phyloP scores from a whole-genome alignment of 257 asterid species.

The Knoxia roxburghii region DNA sequence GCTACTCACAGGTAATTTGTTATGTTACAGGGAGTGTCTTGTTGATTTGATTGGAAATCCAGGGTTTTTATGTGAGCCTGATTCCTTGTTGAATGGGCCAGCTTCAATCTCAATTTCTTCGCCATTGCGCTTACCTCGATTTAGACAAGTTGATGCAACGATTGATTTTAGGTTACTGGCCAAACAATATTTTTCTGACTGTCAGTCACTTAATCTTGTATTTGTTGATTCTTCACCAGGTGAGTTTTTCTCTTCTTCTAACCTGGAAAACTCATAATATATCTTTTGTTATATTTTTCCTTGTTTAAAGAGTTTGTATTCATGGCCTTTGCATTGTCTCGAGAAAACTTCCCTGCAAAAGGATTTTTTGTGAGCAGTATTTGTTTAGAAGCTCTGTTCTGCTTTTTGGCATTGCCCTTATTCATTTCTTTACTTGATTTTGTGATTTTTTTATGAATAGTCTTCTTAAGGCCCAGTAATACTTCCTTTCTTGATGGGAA shows the following conservation, averaged over 20 bases:
- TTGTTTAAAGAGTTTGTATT: background rate
- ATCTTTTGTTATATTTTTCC: background rate
- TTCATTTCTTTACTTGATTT: background rate
- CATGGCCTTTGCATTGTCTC: background rate
- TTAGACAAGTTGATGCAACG: slow-evolving; percentile 63
- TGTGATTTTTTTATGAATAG: background rate
- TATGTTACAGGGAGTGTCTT: slow-evolving; percentile 72
- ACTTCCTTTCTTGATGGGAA: background rate
- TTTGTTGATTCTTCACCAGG: slow-evolving; percentile 71
- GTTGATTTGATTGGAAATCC: slow-evolving; percentile 87
- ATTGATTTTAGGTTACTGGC: slow-evolving; percentile 82
- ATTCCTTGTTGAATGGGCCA: slow-evolving; percentile 92
- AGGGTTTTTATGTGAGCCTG: slow-evolving; percentile 76
- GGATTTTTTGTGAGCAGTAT: background rate
- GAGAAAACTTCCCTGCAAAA: background rate
- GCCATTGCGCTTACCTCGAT: slow-evolving; percentile 80
- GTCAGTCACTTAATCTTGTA: slow-evolving; percentile 69
- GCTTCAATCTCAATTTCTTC: slow-evolving; percentile 85
- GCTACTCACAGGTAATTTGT: slow-evolving; percentile 8
- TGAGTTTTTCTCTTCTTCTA: slow-evolving; percentile 17
- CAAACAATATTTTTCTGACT: slow-evolving; percentile 73
- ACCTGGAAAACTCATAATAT: background rate
- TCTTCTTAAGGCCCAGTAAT: background rate
- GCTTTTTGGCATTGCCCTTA: background rate
- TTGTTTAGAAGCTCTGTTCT: background rate